Evolutionary conservation across 495 filamentous ascomycete species (phyloP), one percentile per base, ranked within the genome.

Genomic region (Annulohypoxylon nitens): DNA sequence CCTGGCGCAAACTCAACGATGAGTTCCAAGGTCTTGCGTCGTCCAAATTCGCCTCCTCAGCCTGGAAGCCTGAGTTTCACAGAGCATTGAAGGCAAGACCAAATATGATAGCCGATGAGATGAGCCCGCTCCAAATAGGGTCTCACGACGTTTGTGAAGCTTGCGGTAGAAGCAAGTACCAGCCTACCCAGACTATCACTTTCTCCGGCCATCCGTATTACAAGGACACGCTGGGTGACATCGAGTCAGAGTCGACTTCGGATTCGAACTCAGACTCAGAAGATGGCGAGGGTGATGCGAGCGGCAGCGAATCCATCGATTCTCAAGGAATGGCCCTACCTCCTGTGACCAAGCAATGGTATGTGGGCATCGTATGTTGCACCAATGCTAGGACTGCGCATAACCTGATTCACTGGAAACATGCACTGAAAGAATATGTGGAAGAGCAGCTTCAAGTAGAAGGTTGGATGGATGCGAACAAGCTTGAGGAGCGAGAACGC

Each of bases 1-100:
- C 93, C 0, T 95, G 95, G 80, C 79, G 79, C 26, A 95, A 94
- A 71, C 81, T 97, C 0, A 87, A 93, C 65, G 88, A 92, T 68
- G 91, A 93, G 75, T 88, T 93, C 50, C 83, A 84, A 12, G 90
- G 87, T 0, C 86, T 92, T 0, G 90, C 89, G 1, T 85, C 86
- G 7, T 93, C 90, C 8, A 94, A 93, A 75, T 91, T 93, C 60
- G 83, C 86, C 2, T 97, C 93, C 0, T 82, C 92, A 0, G 88
- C 86, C 2, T 97, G 94, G 94, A 92, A 84, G 53, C 62, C 75
- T 0, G 85, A 89, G 2, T 97, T 97, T 67, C 82, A 81, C 10
- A 83, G 84, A 41, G 87, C 92, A 0, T 77, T 97, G 12, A 85
- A 90, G 55, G 88, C 89, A 4, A 82, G 93, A 14, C 94, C 94